Evolutionary conservation across 2,329 filamentous ascomycete species (phyloP).

Genomic region (Alternaria longipes): DNA sequence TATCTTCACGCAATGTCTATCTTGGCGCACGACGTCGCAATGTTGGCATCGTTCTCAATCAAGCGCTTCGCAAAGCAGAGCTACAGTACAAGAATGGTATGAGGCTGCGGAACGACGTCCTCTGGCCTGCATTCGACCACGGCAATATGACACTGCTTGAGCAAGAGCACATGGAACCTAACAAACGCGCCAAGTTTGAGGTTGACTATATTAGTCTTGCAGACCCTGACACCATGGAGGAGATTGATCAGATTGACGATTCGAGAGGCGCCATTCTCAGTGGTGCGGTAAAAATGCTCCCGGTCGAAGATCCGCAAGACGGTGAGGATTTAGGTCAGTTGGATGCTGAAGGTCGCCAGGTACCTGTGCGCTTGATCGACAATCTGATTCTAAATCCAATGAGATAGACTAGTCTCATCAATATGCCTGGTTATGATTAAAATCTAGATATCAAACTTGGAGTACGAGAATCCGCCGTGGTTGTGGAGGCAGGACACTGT

Average conservation of each 20-base stretch:
- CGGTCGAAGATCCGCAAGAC: constrained; percentile 73
- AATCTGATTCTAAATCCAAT: constrained; percentile 74
- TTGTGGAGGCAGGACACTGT: not conserved
- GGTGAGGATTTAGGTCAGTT: constrained; percentile 76
- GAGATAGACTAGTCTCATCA: constrained; percentile 11
- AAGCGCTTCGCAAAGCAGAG: constrained; percentile 76
- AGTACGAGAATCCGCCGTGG: not conserved
- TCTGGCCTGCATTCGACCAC: constrained; percentile 74
- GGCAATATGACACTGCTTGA: constrained; percentile 63
- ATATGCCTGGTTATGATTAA: not conserved
- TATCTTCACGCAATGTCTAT: constrained; percentile 95
- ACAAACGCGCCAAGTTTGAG: constrained; percentile 75
- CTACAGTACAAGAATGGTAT: constrained; percentile 66
- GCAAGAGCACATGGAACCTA: constrained; percentile 69
- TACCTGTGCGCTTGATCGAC: constrained; percentile 87
- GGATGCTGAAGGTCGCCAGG: constrained; percentile 75
- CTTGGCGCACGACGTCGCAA: constrained; percentile 77
- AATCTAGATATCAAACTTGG: not conserved
- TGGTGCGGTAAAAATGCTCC: constrained; percentile 88
- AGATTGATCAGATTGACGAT: constrained; percentile 76
- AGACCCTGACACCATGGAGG: constrained; percentile 83
- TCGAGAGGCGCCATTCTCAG: constrained; percentile 82
- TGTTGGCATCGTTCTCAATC: constrained; percentile 76
- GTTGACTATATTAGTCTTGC: constrained; percentile 93
- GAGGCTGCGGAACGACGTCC: constrained; percentile 69